These are phyloP conservation scores for Parasitella parasitica DNA, from an alignment of 371 early-diverging fungal species.

Conservation along the genomic window DNA sequence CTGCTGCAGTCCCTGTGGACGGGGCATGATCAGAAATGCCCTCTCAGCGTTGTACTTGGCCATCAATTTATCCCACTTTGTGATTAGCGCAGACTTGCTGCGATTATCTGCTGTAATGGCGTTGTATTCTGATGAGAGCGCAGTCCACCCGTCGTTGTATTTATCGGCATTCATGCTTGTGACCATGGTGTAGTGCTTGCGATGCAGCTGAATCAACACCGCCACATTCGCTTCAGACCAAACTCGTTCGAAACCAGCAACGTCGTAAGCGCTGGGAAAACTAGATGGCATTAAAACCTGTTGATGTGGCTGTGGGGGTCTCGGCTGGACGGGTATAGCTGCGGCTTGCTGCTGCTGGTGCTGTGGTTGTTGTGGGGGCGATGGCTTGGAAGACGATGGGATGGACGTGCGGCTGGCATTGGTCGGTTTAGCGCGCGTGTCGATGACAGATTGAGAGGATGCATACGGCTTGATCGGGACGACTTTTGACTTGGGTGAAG, in stretches of 20 bases:
- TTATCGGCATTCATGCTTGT: not conserved
- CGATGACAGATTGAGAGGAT: not conserved
- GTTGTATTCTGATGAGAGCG: slow-evolving; percentile 3
- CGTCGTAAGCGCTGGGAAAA: not conserved
- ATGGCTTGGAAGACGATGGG: not conserved
- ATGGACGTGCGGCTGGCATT: not conserved
- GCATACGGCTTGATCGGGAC: not conserved
- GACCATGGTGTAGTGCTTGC: not conserved
- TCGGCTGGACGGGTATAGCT: not conserved
- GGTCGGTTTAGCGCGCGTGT: not conserved
- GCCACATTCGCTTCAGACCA: slow-evolving; percentile 16
- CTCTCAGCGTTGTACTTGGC: slow-evolving; percentile 14
- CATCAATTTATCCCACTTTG: slow-evolving; percentile 2
- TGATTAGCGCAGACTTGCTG: not conserved
- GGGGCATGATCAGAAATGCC: not conserved
- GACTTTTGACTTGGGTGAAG: not conserved
- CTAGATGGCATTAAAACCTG: not conserved
- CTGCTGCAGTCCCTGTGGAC: not conserved
- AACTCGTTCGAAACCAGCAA: not conserved
- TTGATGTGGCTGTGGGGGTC: not conserved
- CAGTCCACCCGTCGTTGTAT: not conserved
- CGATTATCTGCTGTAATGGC: slow-evolving; percentile 2
- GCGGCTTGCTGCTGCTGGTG: not conserved
- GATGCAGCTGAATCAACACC: slow-evolving; percentile 4
- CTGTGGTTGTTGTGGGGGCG: not conserved